A percentile compares a stretch with the other conserved stretches of the same genome.
These are phyloP conservation scores for Termitomyces heimii DNA, from an alignment of 768 basidiomycete species.

Conservation along the genomic window DNA sequence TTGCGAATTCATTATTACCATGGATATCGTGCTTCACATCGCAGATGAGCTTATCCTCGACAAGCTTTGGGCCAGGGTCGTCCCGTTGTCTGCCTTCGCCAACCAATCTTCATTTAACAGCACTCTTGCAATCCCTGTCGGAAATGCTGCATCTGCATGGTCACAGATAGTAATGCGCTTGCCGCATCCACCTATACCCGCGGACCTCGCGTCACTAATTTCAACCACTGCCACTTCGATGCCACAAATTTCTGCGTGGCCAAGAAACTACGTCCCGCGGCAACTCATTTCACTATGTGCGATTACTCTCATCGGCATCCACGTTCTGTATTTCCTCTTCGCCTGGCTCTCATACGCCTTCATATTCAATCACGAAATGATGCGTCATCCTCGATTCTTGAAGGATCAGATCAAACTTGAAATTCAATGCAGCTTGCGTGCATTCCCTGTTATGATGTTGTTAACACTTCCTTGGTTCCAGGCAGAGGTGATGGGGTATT, in stretches of 20 bases:
- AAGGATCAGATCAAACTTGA: constrained; percentile 82
- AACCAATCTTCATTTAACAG: constrained; percentile 29
- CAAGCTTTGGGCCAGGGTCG: constrained; percentile 65
- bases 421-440: constrained; percentile 65
- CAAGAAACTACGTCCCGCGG: constrained; percentile 75
- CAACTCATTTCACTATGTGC: constrained; percentile 67
- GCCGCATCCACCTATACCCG: constrained; percentile 48
- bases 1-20: constrained; percentile 23
- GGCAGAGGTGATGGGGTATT: constrained; percentile 84
- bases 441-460: constrained; percentile 78
- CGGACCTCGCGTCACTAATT: constrained; percentile 25
- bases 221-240: constrained; percentile 21
- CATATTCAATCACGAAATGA: constrained; percentile 95
- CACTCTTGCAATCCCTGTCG: constrained; percentile 28
- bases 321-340: constrained; percentile 83
- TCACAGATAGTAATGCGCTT: constrained; percentile 46
- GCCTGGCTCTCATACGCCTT: constrained; percentile 77
- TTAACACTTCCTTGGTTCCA: constrained; percentile 94
- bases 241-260: constrained; percentile 65
- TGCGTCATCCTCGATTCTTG: constrained; percentile 89
- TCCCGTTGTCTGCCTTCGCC: constrained; percentile 56
- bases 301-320: constrained; percentile 78
- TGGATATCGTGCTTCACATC: constrained; percentile 80
- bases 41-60: constrained; percentile 75
- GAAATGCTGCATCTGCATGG: constrained; percentile 37